Conservation (phyloP, 441 rosid species). For the Adansonia grandidieri region DNA sequence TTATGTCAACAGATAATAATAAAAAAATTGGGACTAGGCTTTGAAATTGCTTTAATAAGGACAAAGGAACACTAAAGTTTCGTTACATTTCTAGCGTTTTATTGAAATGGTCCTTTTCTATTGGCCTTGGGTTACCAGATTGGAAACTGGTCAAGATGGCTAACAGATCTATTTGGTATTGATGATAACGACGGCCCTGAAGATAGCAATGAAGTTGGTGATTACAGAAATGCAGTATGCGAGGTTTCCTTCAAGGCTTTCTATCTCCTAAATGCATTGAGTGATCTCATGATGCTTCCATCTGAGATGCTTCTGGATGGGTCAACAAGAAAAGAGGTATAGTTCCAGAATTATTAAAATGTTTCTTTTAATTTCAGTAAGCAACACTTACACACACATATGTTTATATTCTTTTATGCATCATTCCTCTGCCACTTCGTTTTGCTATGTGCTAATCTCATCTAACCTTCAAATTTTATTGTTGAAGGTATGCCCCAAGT, state of each 20-base stretch:
- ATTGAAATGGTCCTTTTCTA: slow-evolving; percentile 23
- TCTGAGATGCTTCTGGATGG: slow-evolving; percentile 81
- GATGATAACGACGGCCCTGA: slow-evolving; percentile 51
- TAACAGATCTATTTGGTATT: slow-evolving; percentile 78
- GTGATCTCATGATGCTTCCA: slow-evolving; percentile 98
- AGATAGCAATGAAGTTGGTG: slow-evolving; percentile 32
- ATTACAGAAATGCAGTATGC: slow-evolving; percentile 36
- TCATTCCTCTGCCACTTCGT: background rate
- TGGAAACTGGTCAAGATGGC: slow-evolving; percentile 97
- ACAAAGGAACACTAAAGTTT: background rate
- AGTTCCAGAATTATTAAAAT: background rate
- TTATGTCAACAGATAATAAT: background rate
- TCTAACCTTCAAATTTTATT: slow-evolving; percentile 14
- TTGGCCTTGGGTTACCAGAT: slow-evolving; percentile 47
- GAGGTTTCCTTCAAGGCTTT: slow-evolving; percentile 69
- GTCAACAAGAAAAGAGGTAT: slow-evolving; percentile 80
- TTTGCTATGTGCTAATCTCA: slow-evolving; percentile 13
- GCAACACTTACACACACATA: too few species aligned
- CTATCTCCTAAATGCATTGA: slow-evolving; percentile 73
- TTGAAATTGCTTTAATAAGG: slow-evolving; percentile 6
- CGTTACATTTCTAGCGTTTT: slow-evolving; percentile 16
- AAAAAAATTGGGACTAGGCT: background rate
- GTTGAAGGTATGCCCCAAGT: slow-evolving; percentile 78
- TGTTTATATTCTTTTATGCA: background rate
- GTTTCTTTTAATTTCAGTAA: slow-evolving; percentile 6